These are phyloP conservation scores for Conoideocrella luteorostrata DNA, from an alignment of 2,329 filamentous ascomycete genomes.

Conservation along the genomic window DNA sequence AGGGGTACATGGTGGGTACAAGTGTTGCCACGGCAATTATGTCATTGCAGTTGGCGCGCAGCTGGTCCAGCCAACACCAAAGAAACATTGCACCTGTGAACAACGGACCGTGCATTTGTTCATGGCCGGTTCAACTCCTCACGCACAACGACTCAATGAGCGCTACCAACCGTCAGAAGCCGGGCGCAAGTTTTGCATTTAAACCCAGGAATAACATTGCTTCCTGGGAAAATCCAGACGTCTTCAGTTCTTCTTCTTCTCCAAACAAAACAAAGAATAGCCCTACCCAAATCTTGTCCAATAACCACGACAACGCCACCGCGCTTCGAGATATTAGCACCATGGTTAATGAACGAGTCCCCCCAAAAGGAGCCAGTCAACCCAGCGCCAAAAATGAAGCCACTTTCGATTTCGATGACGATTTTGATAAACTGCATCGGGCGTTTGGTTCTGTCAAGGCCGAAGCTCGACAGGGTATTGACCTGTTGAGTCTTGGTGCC, in stretches of 20 bases:
- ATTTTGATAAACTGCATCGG: conserved; percentile 26
- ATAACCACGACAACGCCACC: not conserved
- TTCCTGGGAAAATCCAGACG: conserved; percentile 17
- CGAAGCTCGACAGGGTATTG: conserved; percentile 13
- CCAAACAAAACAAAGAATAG: not conserved
- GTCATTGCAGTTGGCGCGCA: conserved; percentile 12
- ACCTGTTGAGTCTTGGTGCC: not conserved
- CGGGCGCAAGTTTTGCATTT: conserved; percentile 24
- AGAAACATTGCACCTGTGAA: conserved; percentile 12
- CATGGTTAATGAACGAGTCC: conserved; percentile 45
- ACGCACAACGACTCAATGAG: conserved; percentile 13
- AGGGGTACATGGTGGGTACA: not conserved
- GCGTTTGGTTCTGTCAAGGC: conserved; percentile 21
- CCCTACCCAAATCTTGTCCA: not conserved
- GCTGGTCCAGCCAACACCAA: conserved; percentile 4
- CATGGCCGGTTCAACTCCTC: conserved; percentile 6
- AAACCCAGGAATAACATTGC: conserved; percentile 24
- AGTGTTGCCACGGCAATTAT: conserved; percentile 25
- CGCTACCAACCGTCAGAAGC: conserved; percentile 16
- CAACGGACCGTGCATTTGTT: conserved; percentile 10
- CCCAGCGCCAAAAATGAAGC: conserved; percentile 6
- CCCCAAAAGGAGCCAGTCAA: conserved; percentile 16
- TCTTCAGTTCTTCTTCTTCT: conserved; percentile 9
- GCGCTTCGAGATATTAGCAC: conserved; percentile 15
- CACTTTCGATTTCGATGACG: conserved; percentile 24